These are phyloP conservation scores for Tricholoma saponaceum DNA, from an alignment of 768 basidiomycete genomes.

Conservation along the genomic window DNA sequence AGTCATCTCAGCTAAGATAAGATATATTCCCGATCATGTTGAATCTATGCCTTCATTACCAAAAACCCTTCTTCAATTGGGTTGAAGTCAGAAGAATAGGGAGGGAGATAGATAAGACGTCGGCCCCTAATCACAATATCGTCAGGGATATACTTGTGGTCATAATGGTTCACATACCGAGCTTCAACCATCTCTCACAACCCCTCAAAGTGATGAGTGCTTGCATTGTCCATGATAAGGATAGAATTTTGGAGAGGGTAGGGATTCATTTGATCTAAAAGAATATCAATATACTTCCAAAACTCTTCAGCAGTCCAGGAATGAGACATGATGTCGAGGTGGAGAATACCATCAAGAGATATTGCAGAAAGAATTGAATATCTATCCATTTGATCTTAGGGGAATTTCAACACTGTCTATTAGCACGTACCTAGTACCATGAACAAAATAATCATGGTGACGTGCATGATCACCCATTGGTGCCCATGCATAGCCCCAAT, in stretches of 20 bases:
- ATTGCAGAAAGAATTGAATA: background rate
- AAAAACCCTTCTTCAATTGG: background rate
- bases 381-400: background rate
- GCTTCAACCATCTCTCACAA: slow-evolving; percentile 16
- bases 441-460: background rate
- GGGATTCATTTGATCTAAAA: slow-evolving; percentile 22
- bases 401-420: background rate
- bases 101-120: background rate
- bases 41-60: background rate
- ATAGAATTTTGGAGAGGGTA: slow-evolving; percentile 23
- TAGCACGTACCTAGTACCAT: background rate
- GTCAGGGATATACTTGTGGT: too few relatives aligned
- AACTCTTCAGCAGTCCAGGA: background rate
- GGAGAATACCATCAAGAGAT: background rate
- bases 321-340: background rate
- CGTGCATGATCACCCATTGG: background rate
- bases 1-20: background rate
- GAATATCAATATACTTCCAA: background rate
- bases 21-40: background rate
- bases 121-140: background rate
- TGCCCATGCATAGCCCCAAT: background rate
- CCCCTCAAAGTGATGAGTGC: slow-evolving; percentile 24
- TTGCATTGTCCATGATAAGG: slow-evolving; percentile 30
- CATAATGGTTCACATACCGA: slow-evolving; percentile 7
- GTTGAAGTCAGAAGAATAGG: background rate